Evolutionary conservation across 129 eudicot species (phyloP).

Genomic region (Cynara cardunculus): DNA sequence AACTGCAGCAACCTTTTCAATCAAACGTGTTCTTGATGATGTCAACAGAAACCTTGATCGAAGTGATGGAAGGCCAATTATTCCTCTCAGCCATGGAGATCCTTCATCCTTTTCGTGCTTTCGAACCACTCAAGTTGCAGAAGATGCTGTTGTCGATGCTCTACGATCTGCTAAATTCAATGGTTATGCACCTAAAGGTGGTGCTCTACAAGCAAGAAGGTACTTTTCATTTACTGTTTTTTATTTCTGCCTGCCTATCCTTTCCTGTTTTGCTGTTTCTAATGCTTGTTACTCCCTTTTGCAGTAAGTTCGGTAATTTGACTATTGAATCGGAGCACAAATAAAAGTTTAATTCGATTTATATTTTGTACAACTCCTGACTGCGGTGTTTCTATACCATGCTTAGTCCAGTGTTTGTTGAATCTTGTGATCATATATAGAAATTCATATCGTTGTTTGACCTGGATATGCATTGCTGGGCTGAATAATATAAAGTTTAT

Average conservation of each 20-base stretch:
- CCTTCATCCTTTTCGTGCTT: conserved; percentile 57
- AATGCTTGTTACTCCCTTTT: no score
- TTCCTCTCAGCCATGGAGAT: conserved; percentile 56
- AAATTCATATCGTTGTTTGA: background rate
- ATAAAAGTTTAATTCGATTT: background rate
- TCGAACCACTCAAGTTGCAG: conserved; percentile 37
- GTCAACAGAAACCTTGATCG: conserved; percentile 31
- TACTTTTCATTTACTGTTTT: background rate
- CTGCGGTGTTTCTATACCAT: background rate
- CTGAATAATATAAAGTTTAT: conserved; percentile 12
- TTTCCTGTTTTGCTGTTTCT: background rate
- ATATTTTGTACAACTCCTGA: background rate
- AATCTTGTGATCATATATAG: background rate
- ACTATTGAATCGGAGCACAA: background rate
- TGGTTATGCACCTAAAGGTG: conserved; percentile 52
- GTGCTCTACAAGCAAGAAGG: conserved; percentile 41
- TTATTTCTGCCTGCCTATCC: background rate
- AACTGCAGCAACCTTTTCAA: conserved; percentile 31
- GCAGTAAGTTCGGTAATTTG: background rate
- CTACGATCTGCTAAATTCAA: conserved; percentile 48
- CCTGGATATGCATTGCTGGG: background rate
- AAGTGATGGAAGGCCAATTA: conserved; percentile 26
- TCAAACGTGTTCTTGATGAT: conserved; percentile 37
- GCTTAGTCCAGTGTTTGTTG: background rate
- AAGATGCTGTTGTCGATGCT: conserved; percentile 53